These are phyloP conservation scores for Pseudohalonectria lignicola DNA, from an alignment of 2,329 filamentous ascomycete species.

Conservation along the genomic window DNA sequence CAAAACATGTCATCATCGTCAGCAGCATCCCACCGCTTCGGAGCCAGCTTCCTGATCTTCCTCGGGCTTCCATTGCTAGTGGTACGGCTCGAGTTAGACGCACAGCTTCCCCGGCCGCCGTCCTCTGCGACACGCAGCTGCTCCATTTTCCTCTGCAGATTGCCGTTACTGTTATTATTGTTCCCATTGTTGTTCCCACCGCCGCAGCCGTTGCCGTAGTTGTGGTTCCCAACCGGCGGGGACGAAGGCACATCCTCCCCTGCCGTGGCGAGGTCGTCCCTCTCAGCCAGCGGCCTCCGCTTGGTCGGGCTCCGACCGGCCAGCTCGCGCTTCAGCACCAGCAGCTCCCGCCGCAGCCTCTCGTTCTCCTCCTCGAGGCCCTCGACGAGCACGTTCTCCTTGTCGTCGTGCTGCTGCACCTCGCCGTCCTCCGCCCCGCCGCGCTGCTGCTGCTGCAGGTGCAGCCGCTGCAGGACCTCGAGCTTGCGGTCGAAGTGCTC, in stretches of 20 bases:
- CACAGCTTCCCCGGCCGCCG: slow-evolving; percentile 5
- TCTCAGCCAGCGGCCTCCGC: slow-evolving; percentile 41
- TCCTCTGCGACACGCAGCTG: slow-evolving; percentile 34
- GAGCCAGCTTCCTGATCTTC: slow-evolving; percentile 38
- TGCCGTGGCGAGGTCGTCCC: slow-evolving; percentile 31
- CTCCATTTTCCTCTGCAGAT: slow-evolving; percentile 37
- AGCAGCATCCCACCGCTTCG: slow-evolving; percentile 34
- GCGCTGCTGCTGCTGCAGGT: slow-evolving; percentile 9
- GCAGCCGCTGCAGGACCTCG: slow-evolving; percentile 43
- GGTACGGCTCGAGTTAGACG: slow-evolving; percentile 7
- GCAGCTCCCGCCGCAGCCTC: slow-evolving; percentile 52
- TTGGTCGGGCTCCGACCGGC: slow-evolving; percentile 52
- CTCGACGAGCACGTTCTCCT: slow-evolving; percentile 52
- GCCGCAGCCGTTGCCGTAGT: slow-evolving; percentile 3
- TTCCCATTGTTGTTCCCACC: slow-evolving; percentile 5
- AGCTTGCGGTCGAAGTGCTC: slow-evolving; percentile 79
- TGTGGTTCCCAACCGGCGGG: slow-evolving; percentile 5
- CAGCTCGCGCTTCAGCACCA: slow-evolving; percentile 55
- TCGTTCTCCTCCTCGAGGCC: slow-evolving; percentile 64
- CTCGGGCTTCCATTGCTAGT: slow-evolving; percentile 32
- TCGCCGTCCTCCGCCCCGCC: slow-evolving; percentile 11
- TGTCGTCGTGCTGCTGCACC: slow-evolving; percentile 26
- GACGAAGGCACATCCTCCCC: slow-evolving; percentile 5
- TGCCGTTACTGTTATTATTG: slow-evolving; percentile 10
- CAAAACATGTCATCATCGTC: slow-evolving; percentile 26